Conservation (phyloP, 805 yeast genomes). For the Pichia manshurica region DNA sequence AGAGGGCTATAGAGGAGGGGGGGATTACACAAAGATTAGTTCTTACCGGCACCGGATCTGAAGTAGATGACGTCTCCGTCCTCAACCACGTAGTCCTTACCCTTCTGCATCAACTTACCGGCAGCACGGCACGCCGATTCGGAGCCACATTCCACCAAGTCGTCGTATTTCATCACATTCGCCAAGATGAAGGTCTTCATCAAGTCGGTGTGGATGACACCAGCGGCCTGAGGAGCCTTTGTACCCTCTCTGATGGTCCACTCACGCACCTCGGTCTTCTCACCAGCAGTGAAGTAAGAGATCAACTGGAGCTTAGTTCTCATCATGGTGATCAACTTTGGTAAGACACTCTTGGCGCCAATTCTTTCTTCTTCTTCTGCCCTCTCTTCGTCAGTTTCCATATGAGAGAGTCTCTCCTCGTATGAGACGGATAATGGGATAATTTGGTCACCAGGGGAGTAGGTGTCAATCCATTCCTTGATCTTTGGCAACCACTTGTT, state of each 20-base stretch:
- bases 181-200: slow-evolving; percentile 78
- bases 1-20: too few species aligned
- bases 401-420: slow-evolving; percentile 85
- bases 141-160: slow-evolving; percentile 48
- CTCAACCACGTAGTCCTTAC: slow-evolving; percentile 72
- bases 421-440: slow-evolving; percentile 90
- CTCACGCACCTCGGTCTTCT: slow-evolving; percentile 68
- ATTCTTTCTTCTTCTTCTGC: slow-evolving; percentile 32
- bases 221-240: slow-evolving; percentile 86
- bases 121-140: slow-evolving; percentile 45
- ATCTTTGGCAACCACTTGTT: slow-evolving; percentile 50
- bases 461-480: slow-evolving; percentile 57
- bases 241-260: slow-evolving; percentile 80
- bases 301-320: slow-evolving; percentile 63
- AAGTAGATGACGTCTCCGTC: slow-evolving; percentile 80
- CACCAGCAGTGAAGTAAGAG: slow-evolving; percentile 85
- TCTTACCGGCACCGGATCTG: slow-evolving; percentile 65
- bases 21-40: slow-evolving; percentile 13
- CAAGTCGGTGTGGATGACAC: slow-evolving; percentile 80
- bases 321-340: slow-evolving; percentile 60
- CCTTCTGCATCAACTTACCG: slow-evolving; percentile 60
- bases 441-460: slow-evolving; percentile 72
- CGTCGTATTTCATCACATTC: slow-evolving; percentile 63
- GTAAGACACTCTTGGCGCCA: slow-evolving; percentile 46
- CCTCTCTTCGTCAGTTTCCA: slow-evolving; percentile 61